Base-by-base conservation (phyloP, 768 basidiomycete species). In the Lactarius sp. region DNA sequence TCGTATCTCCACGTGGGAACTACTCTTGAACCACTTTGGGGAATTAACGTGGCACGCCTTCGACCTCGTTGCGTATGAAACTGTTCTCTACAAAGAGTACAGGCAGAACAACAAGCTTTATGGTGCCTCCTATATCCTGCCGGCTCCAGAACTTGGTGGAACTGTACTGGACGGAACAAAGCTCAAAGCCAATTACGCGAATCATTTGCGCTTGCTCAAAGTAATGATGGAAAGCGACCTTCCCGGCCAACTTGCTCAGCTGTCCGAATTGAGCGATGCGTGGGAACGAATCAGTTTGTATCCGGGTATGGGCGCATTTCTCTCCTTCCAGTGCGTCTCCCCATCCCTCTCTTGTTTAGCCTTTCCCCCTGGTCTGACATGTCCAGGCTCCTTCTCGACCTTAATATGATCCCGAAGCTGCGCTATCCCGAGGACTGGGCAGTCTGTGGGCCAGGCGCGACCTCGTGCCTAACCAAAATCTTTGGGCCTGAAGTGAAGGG, bases 291-390 rank as follows among this genome's bases (percentile, higher is more conserved):
- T 77, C 33, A 80, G 77, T 61, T 68, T 90, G 31, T 90, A 82
- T 68, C 88, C 84, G 0, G 81, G 87, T 67, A 83, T 91, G 81
- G 90, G 85, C n/a, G 80, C 80, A 36, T 92, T 92, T 72, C 84
- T 80, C 41, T 79, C 85, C 0, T 88, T 84, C 70, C 90, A 92
- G 71, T 82, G 51, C 10, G 66, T 61, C 33, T 39, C 22, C 20
- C 33, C 31, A 27, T 57, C 12, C 37, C 31, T 56, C 57, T 6
- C 37, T 10, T 53, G 27, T 41, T 34, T 27, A 10, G 6, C 16
- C 2, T 22, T 66, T 6, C n/a, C 62, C 56, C 20, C n/a, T 20
- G 16, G 7, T 59, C 62, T 59, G 53, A 58, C 16, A n/a, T 62
- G 18, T 10, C 8, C 59, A 77, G 76, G 60, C 69, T 76, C 4